phyloP scores from a whole-genome alignment of 2,329 filamentous ascomycete species.

The Cladosporium sphaerospermum region DNA sequence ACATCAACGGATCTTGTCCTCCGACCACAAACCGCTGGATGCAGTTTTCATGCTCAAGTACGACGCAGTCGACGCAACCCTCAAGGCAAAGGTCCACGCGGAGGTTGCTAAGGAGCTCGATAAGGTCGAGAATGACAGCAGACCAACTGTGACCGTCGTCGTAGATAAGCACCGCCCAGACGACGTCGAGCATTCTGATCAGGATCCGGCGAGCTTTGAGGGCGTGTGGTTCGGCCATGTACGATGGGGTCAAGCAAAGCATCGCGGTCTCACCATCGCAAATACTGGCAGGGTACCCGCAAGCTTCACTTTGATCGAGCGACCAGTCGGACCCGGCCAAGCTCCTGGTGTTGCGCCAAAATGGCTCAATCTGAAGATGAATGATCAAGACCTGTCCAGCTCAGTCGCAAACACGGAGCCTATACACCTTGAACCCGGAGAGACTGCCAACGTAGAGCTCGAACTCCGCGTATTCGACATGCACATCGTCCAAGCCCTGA shows the following conservation, averaged over 20 bases:
- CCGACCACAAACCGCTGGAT: constrained; percentile 88
- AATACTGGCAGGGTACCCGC: constrained; percentile 84
- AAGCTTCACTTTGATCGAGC: constrained; percentile 72
- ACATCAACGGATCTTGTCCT: constrained; percentile 83
- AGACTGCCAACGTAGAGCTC: constrained; percentile 66
- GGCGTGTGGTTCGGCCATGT: constrained; percentile 75
- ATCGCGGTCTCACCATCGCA: constrained; percentile 70
- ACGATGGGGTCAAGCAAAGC: constrained; percentile 60
- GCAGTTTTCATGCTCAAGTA: constrained; percentile 80
- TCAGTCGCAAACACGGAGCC: constrained; percentile 31
- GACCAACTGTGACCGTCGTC: constrained; percentile 65
- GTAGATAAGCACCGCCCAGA: constrained; percentile 52
- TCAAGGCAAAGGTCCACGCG: constrained; percentile 76
- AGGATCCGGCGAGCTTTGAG: constrained; percentile 37
- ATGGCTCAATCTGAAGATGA: constrained; percentile 62
- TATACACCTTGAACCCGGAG: constrained; percentile 74
- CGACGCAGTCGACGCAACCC: constrained; percentile 75
- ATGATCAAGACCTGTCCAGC: constrained; percentile 19
- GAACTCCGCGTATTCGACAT: constrained; percentile 61
- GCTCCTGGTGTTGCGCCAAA: constrained; percentile 41
- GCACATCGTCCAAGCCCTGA: constrained; percentile 61
- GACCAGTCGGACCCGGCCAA: constrained; percentile 48
- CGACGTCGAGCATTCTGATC: constrained; percentile 38
- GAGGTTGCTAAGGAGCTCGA: constrained; percentile 86
- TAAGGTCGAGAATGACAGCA: constrained; percentile 81